phyloP scores from a whole-genome alignment of 805 yeast genomes.

The Candida ponderosae region DNA sequence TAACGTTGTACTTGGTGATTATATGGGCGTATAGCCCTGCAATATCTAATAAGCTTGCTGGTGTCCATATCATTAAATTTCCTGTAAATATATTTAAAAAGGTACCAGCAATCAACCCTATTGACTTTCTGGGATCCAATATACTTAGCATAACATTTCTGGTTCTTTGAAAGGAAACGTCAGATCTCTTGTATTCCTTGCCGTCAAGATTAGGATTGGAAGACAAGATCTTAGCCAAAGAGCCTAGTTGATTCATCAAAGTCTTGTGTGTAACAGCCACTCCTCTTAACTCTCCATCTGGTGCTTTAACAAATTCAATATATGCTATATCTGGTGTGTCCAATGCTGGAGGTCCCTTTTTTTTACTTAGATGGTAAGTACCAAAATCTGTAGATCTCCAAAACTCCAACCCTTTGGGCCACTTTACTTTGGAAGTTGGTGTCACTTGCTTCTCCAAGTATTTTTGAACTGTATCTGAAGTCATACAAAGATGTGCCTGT shows the following conservation, averaged over 20 bases:
- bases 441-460: constrained; percentile 57
- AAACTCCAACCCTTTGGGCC: constrained; percentile 70
- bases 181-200: constrained; percentile 43
- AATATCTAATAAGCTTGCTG: constrained; percentile 60
- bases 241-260: constrained; percentile 79
- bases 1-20: constrained; percentile 61
- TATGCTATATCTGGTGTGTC: constrained; percentile 84
- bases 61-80: constrained; percentile 71
- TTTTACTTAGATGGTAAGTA: constrained; percentile 49
- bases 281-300: constrained; percentile 87
- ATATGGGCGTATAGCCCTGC: constrained; percentile 86
- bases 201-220: constrained; percentile 46
- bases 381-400: constrained; percentile 91
- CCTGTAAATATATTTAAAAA: constrained; percentile 82
- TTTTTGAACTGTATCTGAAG: constrained; percentile 73
- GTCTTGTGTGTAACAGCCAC: constrained; percentile 90
- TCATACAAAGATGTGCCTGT: constrained; percentile 67
- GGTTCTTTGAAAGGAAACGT: constrained; percentile 36
- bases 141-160: constrained; percentile 54
- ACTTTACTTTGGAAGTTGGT: constrained; percentile 37
- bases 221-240: constrained; percentile 59
- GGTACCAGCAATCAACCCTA: constrained; percentile 79
- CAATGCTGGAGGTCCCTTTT: constrained; percentile 52
- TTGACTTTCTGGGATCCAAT: constrained; percentile 66
- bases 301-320: constrained; percentile 85